Evolutionary conservation across 306 rosid species (phyloP).

Genomic region (Begonia masoniana): DNA sequence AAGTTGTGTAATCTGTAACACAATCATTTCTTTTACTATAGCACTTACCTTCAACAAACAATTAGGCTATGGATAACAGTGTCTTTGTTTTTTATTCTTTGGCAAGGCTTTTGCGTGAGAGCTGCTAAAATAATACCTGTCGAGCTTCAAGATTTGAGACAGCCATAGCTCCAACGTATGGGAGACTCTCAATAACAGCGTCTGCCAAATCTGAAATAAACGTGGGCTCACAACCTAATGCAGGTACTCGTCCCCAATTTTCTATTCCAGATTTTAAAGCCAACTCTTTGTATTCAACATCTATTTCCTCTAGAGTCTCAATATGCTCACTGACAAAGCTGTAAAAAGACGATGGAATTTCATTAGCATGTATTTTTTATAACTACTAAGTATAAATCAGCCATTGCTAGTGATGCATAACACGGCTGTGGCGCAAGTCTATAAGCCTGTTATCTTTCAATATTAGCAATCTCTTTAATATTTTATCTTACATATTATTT

Average conservation of each 20-base stretch:
- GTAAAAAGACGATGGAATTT: conserved; percentile 24
- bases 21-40: no score
- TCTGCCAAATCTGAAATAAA: conserved; percentile 97
- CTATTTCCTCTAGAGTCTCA: conserved; percentile 96
- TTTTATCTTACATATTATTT: no score
- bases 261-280: conserved; percentile 82
- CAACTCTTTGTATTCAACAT: conserved; percentile 93
- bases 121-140: conserved; percentile 37
- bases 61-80: no score
- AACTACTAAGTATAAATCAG: background rate
- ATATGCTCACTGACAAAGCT: conserved; percentile 99
- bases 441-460: no score
- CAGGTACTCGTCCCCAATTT: conserved; percentile 98
- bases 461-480: no score
- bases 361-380: background rate
- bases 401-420: no score
- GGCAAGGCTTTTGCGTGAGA: no score
- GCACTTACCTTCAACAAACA: no score
- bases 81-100: no score
- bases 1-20: no score
- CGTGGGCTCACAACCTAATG: conserved; percentile 88
- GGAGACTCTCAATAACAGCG: conserved; percentile 94
- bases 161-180: conserved; percentile 98
- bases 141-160: conserved; percentile 98
- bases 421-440: no score